Evolutionary conservation across 2,329 filamentous ascomycete species (phyloP).

Genomic region (Diaporthe sp.): DNA sequence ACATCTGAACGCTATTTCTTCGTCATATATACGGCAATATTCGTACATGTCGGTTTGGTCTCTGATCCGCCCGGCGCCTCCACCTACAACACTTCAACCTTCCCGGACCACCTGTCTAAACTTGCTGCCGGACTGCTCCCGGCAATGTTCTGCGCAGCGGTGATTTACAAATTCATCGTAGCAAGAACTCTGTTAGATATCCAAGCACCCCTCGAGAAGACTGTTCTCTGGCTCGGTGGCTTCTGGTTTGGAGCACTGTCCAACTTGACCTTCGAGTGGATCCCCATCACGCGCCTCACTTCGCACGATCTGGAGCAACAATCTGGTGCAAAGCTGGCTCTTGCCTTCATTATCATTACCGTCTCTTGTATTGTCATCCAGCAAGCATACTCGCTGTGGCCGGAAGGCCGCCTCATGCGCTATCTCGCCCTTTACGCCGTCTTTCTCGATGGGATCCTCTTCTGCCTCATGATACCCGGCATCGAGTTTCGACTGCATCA

Average conservation of each 20-base stretch:
- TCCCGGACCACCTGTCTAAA: constrained; percentile 76
- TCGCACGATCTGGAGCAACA: constrained; percentile 89
- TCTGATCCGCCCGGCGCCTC: constrained; percentile 78
- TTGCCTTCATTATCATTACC: constrained; percentile 79
- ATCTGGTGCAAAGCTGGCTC: constrained; percentile 85
- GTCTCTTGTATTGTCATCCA: constrained; percentile 75
- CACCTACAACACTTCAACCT: constrained; percentile 62
- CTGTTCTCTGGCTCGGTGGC: constrained; percentile 86
- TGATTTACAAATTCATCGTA: constrained; percentile 86
- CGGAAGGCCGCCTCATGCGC: constrained; percentile 81
- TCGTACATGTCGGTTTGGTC: constrained; percentile 91
- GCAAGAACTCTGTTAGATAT: constrained; percentile 76
- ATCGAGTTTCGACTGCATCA: constrained; percentile 92
- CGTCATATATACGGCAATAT: constrained; percentile 81
- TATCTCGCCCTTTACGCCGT: constrained; percentile 83
- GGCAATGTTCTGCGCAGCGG: constrained; percentile 85
- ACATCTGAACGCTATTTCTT: constrained; percentile 82
- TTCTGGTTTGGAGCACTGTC: constrained; percentile 94
- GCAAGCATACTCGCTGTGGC: constrained; percentile 86
- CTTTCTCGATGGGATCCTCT: constrained; percentile 72
- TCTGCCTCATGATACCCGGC: constrained; percentile 77
- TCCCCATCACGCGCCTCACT: constrained; percentile 92
- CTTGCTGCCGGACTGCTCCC: constrained; percentile 86
- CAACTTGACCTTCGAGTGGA: constrained; percentile 87
- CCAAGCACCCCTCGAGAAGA: constrained; percentile 88